These are phyloP conservation scores for Amyloporia xantha DNA, from an alignment of 768 basidiomycete species.

Conservation along the genomic window DNA sequence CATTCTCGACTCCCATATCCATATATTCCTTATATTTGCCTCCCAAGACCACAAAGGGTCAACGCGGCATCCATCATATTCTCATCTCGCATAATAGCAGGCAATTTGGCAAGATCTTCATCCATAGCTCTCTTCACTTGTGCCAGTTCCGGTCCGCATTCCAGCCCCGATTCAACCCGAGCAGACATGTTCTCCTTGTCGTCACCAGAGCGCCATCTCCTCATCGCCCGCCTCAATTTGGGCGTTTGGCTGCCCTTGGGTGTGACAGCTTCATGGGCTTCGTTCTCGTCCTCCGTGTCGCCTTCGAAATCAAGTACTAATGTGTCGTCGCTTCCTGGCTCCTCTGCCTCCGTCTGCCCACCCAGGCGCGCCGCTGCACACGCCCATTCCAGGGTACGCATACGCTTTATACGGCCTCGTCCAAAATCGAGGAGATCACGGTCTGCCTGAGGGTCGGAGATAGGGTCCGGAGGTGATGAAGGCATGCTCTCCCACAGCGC, in stretches of 20 bases:
- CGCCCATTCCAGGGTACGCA: slow-evolving; percentile 31
- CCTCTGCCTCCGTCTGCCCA: slow-evolving; percentile 4
- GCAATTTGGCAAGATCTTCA: neutral
- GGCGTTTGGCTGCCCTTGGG: slow-evolving; percentile 35
- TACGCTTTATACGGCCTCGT: slow-evolving; percentile 9
- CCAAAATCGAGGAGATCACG: slow-evolving; percentile 23
- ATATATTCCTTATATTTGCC: neutral
- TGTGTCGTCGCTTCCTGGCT: slow-evolving; percentile 3
- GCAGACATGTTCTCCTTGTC: slow-evolving; percentile 12
- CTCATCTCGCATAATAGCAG: neutral
- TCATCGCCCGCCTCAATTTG: too few relatives aligned
- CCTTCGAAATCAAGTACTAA: slow-evolving; percentile 29
- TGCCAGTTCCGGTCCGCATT: too few relatives aligned
- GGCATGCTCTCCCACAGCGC: slow-evolving; percentile 27
- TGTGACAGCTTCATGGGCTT: slow-evolving; percentile 59
- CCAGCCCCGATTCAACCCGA: too few relatives aligned
- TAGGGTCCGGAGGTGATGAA: slow-evolving; percentile 20
- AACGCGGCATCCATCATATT: slow-evolving; percentile 69
- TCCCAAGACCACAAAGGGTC: slow-evolving; percentile 53
- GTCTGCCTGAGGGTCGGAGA: slow-evolving; percentile 10
- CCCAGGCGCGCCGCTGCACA: slow-evolving; percentile 28
- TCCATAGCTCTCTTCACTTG: neutral
- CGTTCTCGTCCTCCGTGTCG: slow-evolving; percentile 48
- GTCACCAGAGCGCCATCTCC: too few relatives aligned
- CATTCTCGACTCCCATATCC: neutral